Conservation (phyloP, 805 yeast species). For the Clavispora santaluciae region DNA sequence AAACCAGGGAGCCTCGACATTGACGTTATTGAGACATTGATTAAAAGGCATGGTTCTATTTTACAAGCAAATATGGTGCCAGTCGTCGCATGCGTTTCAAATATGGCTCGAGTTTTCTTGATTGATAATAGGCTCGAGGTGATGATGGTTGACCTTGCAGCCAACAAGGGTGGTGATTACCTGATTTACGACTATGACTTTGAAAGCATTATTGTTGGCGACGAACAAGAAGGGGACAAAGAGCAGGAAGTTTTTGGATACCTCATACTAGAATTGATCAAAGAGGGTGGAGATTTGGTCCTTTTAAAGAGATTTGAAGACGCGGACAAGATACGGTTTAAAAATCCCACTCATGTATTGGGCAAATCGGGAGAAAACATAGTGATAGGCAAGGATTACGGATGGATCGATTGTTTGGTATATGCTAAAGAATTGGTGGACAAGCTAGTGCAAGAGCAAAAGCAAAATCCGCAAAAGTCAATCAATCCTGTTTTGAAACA, state of each 20-base stretch:
- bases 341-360: conserved; percentile 23
- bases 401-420: conserved; percentile 69
- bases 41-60: conserved; percentile 17
- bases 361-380: conserved; percentile 24
- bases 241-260: conserved; percentile 55
- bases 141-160: conserved; percentile 36
- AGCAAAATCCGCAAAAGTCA: background rate
- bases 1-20: conserved; percentile 20
- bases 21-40: conserved; percentile 27
- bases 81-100: conserved; percentile 36
- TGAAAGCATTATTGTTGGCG: conserved; percentile 26
- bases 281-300: conserved; percentile 48
- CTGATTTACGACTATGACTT: conserved; percentile 82
- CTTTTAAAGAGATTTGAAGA: conserved; percentile 40
- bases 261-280: conserved; percentile 57
- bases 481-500: conserved; percentile 1
- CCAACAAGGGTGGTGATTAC: conserved; percentile 37
- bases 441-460: conserved; percentile 4
- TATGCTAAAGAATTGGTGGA: conserved; percentile 53
- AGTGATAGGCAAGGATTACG: conserved; percentile 43
- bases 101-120: conserved; percentile 37
- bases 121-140: conserved; percentile 26
- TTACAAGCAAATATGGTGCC: conserved; percentile 22
- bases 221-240: conserved; percentile 1
- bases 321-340: conserved; percentile 29